These are phyloP conservation scores for Taxillus chinensis DNA, from an alignment of 164 flowering plant genomes.

Conservation along the genomic window DNA sequence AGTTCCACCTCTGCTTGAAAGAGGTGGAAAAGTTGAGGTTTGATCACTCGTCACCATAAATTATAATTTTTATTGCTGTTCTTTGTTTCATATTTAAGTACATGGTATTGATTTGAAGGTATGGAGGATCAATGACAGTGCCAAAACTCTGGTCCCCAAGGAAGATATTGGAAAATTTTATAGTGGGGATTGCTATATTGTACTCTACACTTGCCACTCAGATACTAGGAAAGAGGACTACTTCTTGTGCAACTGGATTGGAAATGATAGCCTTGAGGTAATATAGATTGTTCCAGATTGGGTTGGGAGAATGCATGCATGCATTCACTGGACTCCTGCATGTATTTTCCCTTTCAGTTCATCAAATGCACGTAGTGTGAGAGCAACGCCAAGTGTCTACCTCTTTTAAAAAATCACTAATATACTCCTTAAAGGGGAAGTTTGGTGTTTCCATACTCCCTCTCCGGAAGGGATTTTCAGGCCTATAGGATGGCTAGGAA, in stretches of 20 bases:
- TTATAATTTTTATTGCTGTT: neutral
- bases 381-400: too few relatives aligned
- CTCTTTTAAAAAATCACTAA: too few relatives aligned
- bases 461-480: too few relatives aligned
- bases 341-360: neutral
- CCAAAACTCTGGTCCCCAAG: constrained; percentile 73
- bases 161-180: constrained; percentile 94
- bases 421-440: too few relatives aligned
- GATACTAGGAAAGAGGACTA: constrained; percentile 91
- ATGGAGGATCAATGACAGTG: constrained; percentile 85
- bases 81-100: too few relatives aligned
- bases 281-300: constrained; percentile 7
- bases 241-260: constrained; percentile 85
- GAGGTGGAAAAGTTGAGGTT: constrained; percentile 93
- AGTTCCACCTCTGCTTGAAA: constrained; percentile 89
- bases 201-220: constrained; percentile 86
- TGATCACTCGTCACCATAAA: neutral
- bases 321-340: neutral
- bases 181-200: constrained; percentile 92
- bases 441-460: too few relatives aligned
- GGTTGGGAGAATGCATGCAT: neutral
- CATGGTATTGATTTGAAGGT: constrained; percentile 38
- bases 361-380: too few relatives aligned
- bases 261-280: constrained; percentile 93
- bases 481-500: too few relatives aligned